Conservation (phyloP, 495 filamentous ascomycete genomes). For the Penicillium bialowiezense region DNA sequence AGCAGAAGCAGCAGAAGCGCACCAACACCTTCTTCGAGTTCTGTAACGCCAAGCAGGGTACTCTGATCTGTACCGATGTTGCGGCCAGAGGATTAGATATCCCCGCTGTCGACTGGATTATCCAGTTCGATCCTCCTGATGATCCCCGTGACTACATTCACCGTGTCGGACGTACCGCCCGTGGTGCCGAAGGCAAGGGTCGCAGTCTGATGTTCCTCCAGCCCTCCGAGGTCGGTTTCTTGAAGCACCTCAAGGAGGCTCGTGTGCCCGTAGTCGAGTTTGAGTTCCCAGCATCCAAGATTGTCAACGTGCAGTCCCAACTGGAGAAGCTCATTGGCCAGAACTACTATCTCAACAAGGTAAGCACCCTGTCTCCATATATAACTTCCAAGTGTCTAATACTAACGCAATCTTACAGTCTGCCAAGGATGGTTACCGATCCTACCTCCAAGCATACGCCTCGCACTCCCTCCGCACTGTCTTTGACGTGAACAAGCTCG, state of each 20-base stretch:
- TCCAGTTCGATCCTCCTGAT: constrained; percentile 93
- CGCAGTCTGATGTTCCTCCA: constrained; percentile 86
- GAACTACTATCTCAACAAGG: constrained; percentile 96
- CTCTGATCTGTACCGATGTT: constrained; percentile 93
- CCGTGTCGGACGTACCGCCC: constrained; percentile 90
- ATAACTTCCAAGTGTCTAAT: not conserved
- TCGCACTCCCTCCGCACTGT: constrained; percentile 85
- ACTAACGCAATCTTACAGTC: constrained; percentile 37
- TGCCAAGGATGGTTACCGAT: constrained; percentile 70
- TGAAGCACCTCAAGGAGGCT: constrained; percentile 87
- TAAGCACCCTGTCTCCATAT: constrained; percentile 22
- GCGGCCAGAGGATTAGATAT: constrained; percentile 94
- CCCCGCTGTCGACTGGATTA: constrained; percentile 89
- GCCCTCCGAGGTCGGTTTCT: constrained; percentile 87
- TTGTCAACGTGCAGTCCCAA: constrained; percentile 92
- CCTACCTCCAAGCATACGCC: constrained; percentile 92
- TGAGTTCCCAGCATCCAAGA: constrained; percentile 88
- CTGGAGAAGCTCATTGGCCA: constrained; percentile 86
- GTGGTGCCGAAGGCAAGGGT: constrained; percentile 80
- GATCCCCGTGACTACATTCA: constrained; percentile 94
- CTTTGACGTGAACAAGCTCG: constrained; percentile 91
- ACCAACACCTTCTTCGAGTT: constrained; percentile 99
- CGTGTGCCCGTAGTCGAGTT: constrained; percentile 93
- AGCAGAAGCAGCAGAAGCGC: constrained; percentile 95
- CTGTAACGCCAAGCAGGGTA: constrained; percentile 88